Evolutionary conservation across 2,329 filamentous ascomycete species (phyloP), one percentile per base, ranked within the genome.

Genomic region (Lachnellula suecica): DNA sequence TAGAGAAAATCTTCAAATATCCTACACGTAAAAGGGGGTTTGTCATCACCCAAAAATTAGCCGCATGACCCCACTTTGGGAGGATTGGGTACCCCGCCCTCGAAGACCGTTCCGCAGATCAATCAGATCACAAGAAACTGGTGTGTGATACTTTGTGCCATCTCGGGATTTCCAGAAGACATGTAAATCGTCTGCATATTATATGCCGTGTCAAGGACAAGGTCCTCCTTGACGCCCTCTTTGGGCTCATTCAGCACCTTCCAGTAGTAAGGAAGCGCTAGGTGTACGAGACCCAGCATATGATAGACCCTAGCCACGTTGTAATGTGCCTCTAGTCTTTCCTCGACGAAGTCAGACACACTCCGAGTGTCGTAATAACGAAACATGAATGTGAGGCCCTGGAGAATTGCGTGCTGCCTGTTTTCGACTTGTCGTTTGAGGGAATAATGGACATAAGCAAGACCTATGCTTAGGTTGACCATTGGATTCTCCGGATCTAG

Each of bases 391-490:
- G 85, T 77, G 46, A 97, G 79, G 0, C 91, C 94, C 68, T 97
- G 92, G 58, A 90, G 78, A 38, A 97, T 84, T 37, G 91, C 82
- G 65, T 89, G 93, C 66, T 97, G 93, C 2, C 94, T 79, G 67
- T 97, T 97, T 44, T 93, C 90, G 0, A 88, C 85, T 69, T 96
- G 90, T 2, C 93, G 82, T 69, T 97, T 97, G 65, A 97, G 80
- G 0, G 88, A 87, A 67, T 94, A 88, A 68, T 97, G 90, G 35
- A 97, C 82, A 68, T 96, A 97, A 25, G 87, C 86, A 11, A 94
- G 79, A 0, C 87, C 91, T 22, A 97, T 85, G 61, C 83, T 88
- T 10, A 99, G 79, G 57, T 91, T 87, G 58, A 97, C 81, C 63
- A 89, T 83, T 0, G 87, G 80, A 64, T 96, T 95, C 7, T 79